These are phyloP conservation scores for Antitrichia curtipendula DNA, from an alignment of 225 moss, liverwort and hornwort species.

Conservation along the genomic window DNA sequence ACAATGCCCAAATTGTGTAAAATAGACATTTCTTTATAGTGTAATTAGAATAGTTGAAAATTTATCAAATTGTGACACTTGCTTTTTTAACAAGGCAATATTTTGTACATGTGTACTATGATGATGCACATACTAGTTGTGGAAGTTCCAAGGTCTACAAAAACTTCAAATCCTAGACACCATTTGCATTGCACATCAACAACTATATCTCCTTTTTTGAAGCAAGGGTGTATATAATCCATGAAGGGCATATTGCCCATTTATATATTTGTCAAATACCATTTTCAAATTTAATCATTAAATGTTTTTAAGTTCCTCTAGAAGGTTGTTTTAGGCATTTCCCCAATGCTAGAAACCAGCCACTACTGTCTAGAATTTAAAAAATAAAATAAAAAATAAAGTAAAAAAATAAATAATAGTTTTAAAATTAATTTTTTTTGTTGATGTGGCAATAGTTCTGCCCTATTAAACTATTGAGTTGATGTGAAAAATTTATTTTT, in stretches of 20 bases:
- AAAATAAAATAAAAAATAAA: too few species aligned
- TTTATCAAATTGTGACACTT: not conserved
- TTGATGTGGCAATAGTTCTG: too few species aligned
- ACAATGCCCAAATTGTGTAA: not conserved
- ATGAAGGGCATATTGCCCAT: not conserved
- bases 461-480: too few species aligned
- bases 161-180: not conserved
- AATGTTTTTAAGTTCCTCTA: too few species aligned
- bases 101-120: fast-evolving
- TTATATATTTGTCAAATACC: too few species aligned
- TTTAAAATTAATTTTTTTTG: too few species aligned
- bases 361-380: too few species aligned
- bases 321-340: too few species aligned
- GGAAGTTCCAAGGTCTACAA: not conserved
- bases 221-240: not conserved
- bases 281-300: not conserved
- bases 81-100: fast-evolving
- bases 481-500: not conserved
- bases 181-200: fast-evolving
- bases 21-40: not conserved
- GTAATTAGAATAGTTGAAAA: not conserved
- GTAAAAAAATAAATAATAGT: too few species aligned
- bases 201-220: fast-evolving
- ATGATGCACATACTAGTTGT: fast-evolving
- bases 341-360: too few species aligned